A percentile compares a stretch with the other conserved stretches of the same genome.
These are phyloP conservation scores for Poa annua DNA, from an alignment of 176 grass and related monocot species.

Conservation along the genomic window DNA sequence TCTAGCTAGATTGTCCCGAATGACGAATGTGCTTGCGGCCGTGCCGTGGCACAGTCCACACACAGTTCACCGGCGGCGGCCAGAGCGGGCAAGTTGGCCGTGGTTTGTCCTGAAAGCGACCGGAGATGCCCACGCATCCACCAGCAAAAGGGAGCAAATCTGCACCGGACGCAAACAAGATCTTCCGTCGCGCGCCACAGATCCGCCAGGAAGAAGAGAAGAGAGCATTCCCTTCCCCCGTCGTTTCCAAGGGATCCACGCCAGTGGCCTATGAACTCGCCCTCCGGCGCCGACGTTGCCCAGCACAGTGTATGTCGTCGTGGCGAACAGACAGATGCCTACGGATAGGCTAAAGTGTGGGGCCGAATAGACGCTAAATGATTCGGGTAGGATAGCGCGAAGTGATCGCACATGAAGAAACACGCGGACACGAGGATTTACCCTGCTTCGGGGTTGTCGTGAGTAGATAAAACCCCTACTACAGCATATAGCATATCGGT, in stretches of 20 bases:
- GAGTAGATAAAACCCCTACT: too few relatives aligned
- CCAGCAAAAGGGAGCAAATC: background rate
- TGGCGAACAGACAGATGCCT: too few relatives aligned
- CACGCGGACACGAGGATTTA: too few relatives aligned
- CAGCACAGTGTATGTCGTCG: too few relatives aligned
- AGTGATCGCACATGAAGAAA: too few relatives aligned
- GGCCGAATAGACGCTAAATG: too few relatives aligned
- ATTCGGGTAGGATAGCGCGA: too few relatives aligned
- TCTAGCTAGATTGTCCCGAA: background rate
- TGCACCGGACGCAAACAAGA: background rate
- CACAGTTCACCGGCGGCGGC: background rate
- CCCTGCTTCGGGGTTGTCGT: too few relatives aligned
- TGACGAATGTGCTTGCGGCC: background rate
- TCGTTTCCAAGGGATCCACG: slow-evolving; percentile 2
- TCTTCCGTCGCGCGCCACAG: background rate
- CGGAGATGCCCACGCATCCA: slow-evolving; percentile 32
- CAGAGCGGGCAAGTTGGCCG: background rate
- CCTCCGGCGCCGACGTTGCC: too few relatives aligned
- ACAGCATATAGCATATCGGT: too few relatives aligned
- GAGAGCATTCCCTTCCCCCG: background rate
- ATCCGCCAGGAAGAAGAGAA: background rate
- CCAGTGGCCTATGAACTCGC: too few relatives aligned
- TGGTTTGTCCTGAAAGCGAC: background rate
- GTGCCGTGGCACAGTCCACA: background rate
- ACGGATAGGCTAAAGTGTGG: too few relatives aligned